Evolutionary conservation across 2,329 filamentous ascomycete genomes (phyloP).

Genomic region (Hymenoscyphus repandus): DNA sequence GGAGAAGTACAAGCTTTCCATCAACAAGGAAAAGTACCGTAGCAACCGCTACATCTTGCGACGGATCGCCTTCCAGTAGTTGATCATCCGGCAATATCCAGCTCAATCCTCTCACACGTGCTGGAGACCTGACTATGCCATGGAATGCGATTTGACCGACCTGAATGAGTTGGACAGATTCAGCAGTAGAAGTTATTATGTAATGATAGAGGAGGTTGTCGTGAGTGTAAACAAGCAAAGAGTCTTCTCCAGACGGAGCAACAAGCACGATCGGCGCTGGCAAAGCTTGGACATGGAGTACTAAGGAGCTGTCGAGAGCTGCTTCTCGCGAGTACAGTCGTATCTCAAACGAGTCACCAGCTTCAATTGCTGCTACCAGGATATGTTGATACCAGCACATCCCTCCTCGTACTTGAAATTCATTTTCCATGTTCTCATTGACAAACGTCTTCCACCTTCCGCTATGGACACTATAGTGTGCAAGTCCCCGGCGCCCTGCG

Average conservation of each 20-base stretch:
- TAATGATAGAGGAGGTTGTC: conserved; percentile 96
- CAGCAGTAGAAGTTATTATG: conserved; percentile 71
- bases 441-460: conserved; percentile 94
- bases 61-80: conserved; percentile 83
- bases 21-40: conserved; percentile 96
- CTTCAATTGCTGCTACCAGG: conserved; percentile 87
- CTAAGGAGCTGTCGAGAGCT: conserved; percentile 64
- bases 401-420: conserved; percentile 86
- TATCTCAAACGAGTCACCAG: conserved; percentile 73
- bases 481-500: conserved; percentile 86
- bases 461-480: conserved; percentile 92
- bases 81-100: conserved; percentile 95
- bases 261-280: conserved; percentile 85
- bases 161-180: conserved; percentile 71
- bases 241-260: conserved; percentile 86
- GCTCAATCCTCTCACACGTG: conserved; percentile 84
- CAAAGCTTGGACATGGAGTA: conserved; percentile 72
- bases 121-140: conserved; percentile 89
- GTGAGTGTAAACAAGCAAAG: conserved; percentile 91
- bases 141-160: conserved; percentile 98
- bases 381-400: conserved; percentile 99
- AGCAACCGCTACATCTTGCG: conserved; percentile 88
- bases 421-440: conserved; percentile 74
- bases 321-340: conserved; percentile 90
- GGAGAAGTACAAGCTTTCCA: conserved; percentile 87